Base-by-base conservation (phyloP, 2,329 filamentous ascomycete genomes). In the Fonsecaea pedrosoi region DNA sequence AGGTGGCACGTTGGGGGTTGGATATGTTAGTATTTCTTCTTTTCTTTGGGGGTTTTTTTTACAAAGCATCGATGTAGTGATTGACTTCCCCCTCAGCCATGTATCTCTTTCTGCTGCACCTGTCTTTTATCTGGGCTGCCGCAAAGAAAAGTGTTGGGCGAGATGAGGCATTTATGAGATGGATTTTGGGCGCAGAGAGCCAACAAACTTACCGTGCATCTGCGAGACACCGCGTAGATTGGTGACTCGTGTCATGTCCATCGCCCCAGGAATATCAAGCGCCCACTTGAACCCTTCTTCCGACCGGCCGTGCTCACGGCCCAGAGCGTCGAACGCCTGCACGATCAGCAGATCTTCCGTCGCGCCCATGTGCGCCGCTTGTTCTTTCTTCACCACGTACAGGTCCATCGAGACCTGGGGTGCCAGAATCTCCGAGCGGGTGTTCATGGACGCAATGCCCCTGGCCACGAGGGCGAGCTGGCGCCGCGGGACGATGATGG, bases 261-360 rank as follows among this genome's bases (percentile, higher is more conserved):
- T 35, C 9, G 65, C 61, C 2, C 57, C 67, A 10, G 63, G 57
- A 15, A 69, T 65, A 5, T 65, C 59, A 3, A 69, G 62, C 30
- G 65, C 65, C 67, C 65, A 68, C 58, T 59, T 42, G 37, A 69
- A 69, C 5, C 48, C 60, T 12, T 32, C 30, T 15, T 58, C 62
- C 12, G 60, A 58, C 38, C 65, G n/a, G 3, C 65, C 67, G 21
- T 65, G 54, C 38, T 58, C 45, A 18, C 55, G 40, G n/a, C 67
- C 65, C 53, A 67, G 48, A 2, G 40, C 38, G 42, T 68, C 65
- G 48, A 61, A 68, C 1, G 58, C 67, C 37, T 69, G 65, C 1
- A 68, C 48, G 18, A 69, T 60, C n/a, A 68, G 53, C 53, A 65
- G 56, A 42, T 69, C 67, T 18, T 50, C 35, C 10, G 45, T 60